Base-by-base conservation (phyloP, 352 stramenopile genomes). In the Pythium folliculosum region DNA sequence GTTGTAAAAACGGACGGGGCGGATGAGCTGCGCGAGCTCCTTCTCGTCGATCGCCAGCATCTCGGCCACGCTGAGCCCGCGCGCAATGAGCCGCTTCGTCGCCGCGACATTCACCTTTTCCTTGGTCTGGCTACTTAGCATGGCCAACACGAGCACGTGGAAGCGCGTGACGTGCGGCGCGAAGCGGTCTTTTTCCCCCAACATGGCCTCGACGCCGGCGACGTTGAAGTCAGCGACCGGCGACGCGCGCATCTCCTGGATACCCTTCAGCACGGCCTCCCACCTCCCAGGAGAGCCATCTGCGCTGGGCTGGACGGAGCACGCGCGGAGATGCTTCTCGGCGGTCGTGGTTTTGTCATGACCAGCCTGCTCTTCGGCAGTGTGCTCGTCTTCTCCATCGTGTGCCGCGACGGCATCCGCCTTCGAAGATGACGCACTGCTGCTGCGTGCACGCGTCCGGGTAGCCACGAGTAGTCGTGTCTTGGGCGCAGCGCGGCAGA, bases 61-160 rank as follows among this genome's bases (percentile, higher is more conserved):
- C 40, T 85, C 83, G 47, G 95, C 65, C 12, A 97, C 80, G 14
- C 86, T 98, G 32, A 99, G 64, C 7, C 85, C 70, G 81, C 87
- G 74, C 10, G 67, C 63, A 47, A 85, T 80, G 45, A 95, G 72
- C 19, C 89, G 73, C 35, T 66, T 69, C 86, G 95, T 88, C 40
- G 81, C 89, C 54, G 83, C 85, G 21, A 82, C 81, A 30, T 87
- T 93, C 19, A 98, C 82, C 1, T 90, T 90, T 77, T 99, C 97
- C 72, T 99, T 99, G 0, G 96, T 99, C 76, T 99, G 97, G 70
- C 86, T 97, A 52, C 90, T 98, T 44, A 99, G 79, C 95, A 99
- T 99, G 14, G 98, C 86, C n/a, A 92, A 86, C 25, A 98, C 91
- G 10, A 99, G 76, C 43, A 97, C 86, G 74, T 98, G 95, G 72